Evolutionary conservation across 23 red algal species (phyloP).

Genomic region (Gracilaria domingensis): DNA sequence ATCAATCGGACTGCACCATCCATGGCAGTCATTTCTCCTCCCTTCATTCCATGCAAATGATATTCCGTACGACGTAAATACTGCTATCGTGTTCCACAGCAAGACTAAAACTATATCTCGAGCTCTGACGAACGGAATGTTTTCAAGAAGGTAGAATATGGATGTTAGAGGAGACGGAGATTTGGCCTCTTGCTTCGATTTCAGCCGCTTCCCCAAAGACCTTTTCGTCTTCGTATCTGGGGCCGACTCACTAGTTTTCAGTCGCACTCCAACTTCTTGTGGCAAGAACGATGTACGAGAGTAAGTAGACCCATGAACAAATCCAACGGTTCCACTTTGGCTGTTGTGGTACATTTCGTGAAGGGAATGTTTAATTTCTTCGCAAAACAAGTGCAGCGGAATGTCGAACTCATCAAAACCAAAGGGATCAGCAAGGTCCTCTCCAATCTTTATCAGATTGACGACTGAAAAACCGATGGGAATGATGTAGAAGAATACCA

Average conservation of each 20-base stretch:
- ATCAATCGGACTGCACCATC: slow-evolving; percentile 46
- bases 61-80: slow-evolving; percentile 38
- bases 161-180: not conserved
- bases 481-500: slow-evolving; percentile 43
- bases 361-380: slow-evolving; percentile 45
- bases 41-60: slow-evolving; percentile 37
- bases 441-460: slow-evolving; percentile 49
- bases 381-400: slow-evolving; percentile 41
- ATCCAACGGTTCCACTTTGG: not conserved
- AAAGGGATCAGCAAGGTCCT: slow-evolving; percentile 45
- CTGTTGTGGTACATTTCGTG: slow-evolving; percentile 24
- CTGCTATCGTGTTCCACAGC: slow-evolving; percentile 29
- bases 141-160: not conserved
- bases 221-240: not conserved
- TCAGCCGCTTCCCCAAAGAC: not conserved
- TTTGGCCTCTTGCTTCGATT: not conserved
- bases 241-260: not conserved
- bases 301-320: slow-evolving; percentile 22
- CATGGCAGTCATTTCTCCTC: not conserved
- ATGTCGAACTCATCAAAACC: slow-evolving; percentile 50
- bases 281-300: not conserved
- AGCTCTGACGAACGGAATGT: slow-evolving; percentile 6
- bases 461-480: slow-evolving; percentile 49
- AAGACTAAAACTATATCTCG: slow-evolving; percentile 16
- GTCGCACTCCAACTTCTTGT: not conserved